Evolutionary conservation across 1,139 yeast species (phyloP), one percentile per base, ranked within the genome.

Genomic region (Zygosaccharomyces pseudobailii): DNA sequence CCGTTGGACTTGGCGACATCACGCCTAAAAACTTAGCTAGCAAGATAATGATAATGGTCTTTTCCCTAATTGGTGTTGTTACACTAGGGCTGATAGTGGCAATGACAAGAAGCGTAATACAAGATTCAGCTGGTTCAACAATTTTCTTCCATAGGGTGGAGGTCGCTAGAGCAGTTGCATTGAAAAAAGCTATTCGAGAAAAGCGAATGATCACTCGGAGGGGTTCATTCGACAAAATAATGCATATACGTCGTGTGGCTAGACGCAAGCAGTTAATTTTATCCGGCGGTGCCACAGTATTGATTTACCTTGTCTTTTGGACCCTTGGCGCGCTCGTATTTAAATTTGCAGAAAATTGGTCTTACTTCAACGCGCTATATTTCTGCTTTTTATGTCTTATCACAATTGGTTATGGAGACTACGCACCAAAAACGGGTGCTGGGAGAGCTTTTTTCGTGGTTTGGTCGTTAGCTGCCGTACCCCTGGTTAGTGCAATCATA

Each of bases 401-500:
- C 24, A 87, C 96, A 0, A 84, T 88, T 49, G 96, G 96, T 0
- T 87, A 85, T 65, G 96, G 96, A 27, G 90, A 84, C 57, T 82
- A 70, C 57, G 72, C 80, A 0, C 95, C 95, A 0, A 51, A 48
- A 3, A 65, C 82, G 0, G 68, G 81, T 1, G 80, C 86, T 6
- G 95, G 95, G 0, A 69, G 86, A 39, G 77, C 83, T 0, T 80
- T 87, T 55, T 88, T 87, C 59, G 80, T 86, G 8, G 66, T 79
- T 3, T 88, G 96, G 95, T 84, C 90, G 0, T 65, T 87, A 21
- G 71, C 80, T 5, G 95, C 96, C 0, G 84, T 88, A 13, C 96
- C 96, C 0, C 71, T 87, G 50, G 87, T 88, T 94, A 85, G 96
- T 0, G 82, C 84, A 17, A 71, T 88, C 42, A 80, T 88, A 32